Conservation (phyloP, 257 asterid genomes). For the Jasminum sambac region DNA sequence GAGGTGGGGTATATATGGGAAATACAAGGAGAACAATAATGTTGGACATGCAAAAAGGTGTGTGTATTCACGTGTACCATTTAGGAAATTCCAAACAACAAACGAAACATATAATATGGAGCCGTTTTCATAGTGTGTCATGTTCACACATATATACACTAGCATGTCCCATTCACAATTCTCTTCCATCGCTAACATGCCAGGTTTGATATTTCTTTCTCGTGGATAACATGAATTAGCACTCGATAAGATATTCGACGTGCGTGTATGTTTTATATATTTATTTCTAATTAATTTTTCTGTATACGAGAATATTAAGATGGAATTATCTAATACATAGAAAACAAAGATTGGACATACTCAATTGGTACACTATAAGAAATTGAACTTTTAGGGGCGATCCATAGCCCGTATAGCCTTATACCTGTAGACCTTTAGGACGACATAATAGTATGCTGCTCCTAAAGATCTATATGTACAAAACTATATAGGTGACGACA, state of each 20-base stretch:
- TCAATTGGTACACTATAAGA: too few relatives aligned
- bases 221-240: slow-evolving; percentile 33
- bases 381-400: too few relatives aligned
- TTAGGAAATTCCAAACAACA: slow-evolving; percentile 29
- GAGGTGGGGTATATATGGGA: slow-evolving; percentile 16
- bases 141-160: slow-evolving; percentile 33
- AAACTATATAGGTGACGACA: too few relatives aligned
- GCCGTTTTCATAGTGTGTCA: slow-evolving; percentile 25
- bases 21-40: slow-evolving; percentile 2
- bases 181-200: slow-evolving; percentile 64
- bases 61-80: slow-evolving; percentile 39
- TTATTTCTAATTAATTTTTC: neutral
- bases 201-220: slow-evolving; percentile 38
- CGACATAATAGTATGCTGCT: too few relatives aligned
- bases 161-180: slow-evolving; percentile 22
- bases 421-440: too few relatives aligned
- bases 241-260: slow-evolving; percentile 36
- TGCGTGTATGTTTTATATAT: neutral
- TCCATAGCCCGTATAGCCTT: too few relatives aligned
- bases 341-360: too few relatives aligned
- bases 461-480: too few relatives aligned
- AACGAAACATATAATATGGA: slow-evolving; percentile 23
- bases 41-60: neutral
- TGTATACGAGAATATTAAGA: neutral
- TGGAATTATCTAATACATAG: too few relatives aligned